phyloP scores from a whole-genome alignment of 768 basidiomycete genomes.

The Kwoniella botswanensis region DNA sequence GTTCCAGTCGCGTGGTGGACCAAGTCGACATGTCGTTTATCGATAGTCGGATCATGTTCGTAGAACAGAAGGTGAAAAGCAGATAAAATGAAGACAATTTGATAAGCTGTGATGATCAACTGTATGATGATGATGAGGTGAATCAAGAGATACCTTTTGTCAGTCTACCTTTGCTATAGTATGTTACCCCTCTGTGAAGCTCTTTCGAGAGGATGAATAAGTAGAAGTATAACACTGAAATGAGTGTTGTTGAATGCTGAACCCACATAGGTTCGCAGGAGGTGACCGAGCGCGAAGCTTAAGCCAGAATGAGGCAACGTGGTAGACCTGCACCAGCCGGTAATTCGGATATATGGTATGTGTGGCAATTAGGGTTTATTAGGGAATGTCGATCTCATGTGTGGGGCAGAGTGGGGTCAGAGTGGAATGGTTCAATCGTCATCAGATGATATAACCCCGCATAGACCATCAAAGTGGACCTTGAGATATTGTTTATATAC shows the following conservation, averaged over 20 bases:
- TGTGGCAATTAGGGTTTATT: neutral
- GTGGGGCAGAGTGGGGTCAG: neutral
- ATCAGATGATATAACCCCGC: neutral
- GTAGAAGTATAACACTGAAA: neutral
- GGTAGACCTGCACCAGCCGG: neutral
- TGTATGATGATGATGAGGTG: conserved; percentile 1
- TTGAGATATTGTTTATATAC: neutral
- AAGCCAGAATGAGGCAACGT: neutral
- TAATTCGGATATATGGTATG: neutral
- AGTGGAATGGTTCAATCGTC: neutral
- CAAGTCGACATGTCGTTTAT: neutral
- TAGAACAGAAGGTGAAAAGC: neutral
- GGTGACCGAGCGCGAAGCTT: too few species aligned
- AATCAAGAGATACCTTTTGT: conserved; percentile 17
- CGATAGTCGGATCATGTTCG: conserved; percentile 1
- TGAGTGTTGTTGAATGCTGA: too few species aligned
- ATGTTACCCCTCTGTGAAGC: neutral
- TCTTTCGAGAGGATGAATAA: neutral
- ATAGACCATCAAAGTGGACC: neutral
- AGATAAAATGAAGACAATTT: neutral
- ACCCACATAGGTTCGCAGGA: neutral
- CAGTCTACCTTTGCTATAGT: conserved; percentile 2
- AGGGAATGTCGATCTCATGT: neutral
- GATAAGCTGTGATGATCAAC: conserved; percentile 15
- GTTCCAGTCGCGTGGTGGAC: neutral